Conservation (phyloP, 129 eudicot genomes). For the Flaveria linearis region DNA sequence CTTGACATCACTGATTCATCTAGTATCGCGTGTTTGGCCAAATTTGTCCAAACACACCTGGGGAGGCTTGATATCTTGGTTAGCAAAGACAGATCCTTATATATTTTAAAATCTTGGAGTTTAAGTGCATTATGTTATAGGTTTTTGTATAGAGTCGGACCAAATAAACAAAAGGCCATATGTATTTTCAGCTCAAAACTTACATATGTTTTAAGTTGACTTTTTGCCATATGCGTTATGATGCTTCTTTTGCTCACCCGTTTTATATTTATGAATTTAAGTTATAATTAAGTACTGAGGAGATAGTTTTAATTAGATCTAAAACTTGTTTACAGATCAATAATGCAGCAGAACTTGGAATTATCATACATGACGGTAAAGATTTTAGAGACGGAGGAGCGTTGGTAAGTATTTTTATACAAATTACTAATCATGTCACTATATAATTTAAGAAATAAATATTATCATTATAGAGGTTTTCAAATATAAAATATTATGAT, state of each 20-base stretch:
- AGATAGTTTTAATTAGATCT: background rate
- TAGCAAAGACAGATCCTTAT: background rate
- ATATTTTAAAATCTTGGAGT: background rate
- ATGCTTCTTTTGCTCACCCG: too few relatives aligned
- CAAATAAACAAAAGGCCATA: too few relatives aligned
- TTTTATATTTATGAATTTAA: background rate
- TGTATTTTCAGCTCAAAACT: too few relatives aligned
- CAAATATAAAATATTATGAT: too few relatives aligned
- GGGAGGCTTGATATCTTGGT: background rate
- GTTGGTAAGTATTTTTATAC: background rate
- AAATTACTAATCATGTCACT: too few relatives aligned
- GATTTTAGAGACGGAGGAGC: slow-evolving; percentile 20
- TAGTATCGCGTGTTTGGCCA: background rate
- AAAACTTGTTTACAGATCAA: background rate
- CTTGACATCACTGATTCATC: background rate
- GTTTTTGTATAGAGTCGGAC: too few relatives aligned
- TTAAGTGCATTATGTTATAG: background rate
- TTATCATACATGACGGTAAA: background rate
- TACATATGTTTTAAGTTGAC: too few relatives aligned
- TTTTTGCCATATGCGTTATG: too few relatives aligned
- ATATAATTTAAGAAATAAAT: too few relatives aligned
- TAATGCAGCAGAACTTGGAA: slow-evolving; percentile 13
- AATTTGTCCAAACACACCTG: background rate
- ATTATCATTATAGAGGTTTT: too few relatives aligned
- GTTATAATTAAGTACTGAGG: background rate